phyloP scores from a whole-genome alignment of 177 flowering plant species.

The Vitis hybrid region DNA sequence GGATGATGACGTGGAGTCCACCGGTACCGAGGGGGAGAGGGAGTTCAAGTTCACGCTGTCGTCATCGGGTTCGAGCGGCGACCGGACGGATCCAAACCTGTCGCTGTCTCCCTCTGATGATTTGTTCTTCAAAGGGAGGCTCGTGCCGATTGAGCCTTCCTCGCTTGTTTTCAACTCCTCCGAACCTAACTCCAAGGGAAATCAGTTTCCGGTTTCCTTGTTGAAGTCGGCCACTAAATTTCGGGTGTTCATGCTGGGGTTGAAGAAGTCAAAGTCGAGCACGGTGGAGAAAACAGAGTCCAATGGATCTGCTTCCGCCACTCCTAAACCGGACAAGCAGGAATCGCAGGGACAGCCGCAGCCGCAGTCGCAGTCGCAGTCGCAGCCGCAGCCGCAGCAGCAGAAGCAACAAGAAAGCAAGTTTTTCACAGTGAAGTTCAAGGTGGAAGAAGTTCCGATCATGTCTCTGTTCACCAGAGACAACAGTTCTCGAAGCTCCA shows the following conservation, averaged over 20 bases:
- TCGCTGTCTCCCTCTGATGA: slow-evolving; percentile 61
- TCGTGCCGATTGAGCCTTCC: slow-evolving; percentile 50
- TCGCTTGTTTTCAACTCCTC: slow-evolving; percentile 15
- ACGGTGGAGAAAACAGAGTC: slow-evolving; percentile 16
- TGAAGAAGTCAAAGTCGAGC: slow-evolving; percentile 49
- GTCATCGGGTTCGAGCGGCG: slow-evolving; percentile 38
- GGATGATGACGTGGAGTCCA: slow-evolving; percentile 4
- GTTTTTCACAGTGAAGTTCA: slow-evolving; percentile 69
- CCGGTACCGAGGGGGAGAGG: slow-evolving; percentile 10
- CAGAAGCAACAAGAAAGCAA: slow-evolving; percentile 27
- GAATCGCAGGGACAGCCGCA: slow-evolving; percentile 3
- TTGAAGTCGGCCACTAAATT: slow-evolving; percentile 72
- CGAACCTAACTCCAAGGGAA: slow-evolving; percentile 27
- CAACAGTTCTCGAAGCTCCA: slow-evolving; percentile 36
- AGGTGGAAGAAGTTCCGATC: slow-evolving; percentile 74
- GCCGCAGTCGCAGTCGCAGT: background rate
- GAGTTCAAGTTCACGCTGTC: slow-evolving; percentile 55
- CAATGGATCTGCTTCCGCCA: slow-evolving; percentile 8
- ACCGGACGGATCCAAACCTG: slow-evolving; percentile 27
- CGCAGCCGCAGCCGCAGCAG: background rate
- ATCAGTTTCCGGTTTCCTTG: slow-evolving; percentile 51
- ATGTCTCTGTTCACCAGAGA: slow-evolving; percentile 63
- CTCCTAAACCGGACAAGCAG: slow-evolving; percentile 2
- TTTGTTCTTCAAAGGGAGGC: slow-evolving; percentile 63
- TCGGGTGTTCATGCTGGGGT: slow-evolving; percentile 60